Conservation (phyloP, 2,329 filamentous ascomycete genomes). For the Chalaropsis thielavioides region DNA sequence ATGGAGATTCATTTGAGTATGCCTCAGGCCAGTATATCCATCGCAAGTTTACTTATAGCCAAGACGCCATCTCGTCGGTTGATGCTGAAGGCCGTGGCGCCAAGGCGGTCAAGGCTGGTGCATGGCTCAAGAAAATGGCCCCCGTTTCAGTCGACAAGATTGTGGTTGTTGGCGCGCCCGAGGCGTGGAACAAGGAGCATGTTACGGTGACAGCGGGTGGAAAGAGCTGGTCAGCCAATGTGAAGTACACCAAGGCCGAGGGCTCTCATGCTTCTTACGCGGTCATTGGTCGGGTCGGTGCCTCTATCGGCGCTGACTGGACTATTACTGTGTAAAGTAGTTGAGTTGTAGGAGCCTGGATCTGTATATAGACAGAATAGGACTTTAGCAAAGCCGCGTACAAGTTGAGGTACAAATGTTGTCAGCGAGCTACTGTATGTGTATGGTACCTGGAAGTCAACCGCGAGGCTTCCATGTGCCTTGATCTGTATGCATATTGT, state of each 20-base stretch:
- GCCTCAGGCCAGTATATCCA: conserved; percentile 78
- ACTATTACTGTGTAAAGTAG: conserved; percentile 26
- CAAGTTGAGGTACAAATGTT: neutral
- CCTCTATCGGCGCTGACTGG: conserved; percentile 41
- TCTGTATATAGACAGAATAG: neutral
- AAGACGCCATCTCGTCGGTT: conserved; percentile 49
- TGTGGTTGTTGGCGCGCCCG: conserved; percentile 65
- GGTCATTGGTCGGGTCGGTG: conserved; percentile 37
- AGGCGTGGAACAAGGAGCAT: conserved; percentile 50
- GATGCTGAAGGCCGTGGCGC: conserved; percentile 45
- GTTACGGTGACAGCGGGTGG: conserved; percentile 42
- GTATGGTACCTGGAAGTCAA: no score
- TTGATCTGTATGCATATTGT: no score
- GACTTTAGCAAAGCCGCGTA: neutral
- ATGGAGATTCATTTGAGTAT: conserved; percentile 85
- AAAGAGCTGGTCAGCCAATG: conserved; percentile 40
- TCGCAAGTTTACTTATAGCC: conserved; percentile 56
- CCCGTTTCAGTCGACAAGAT: conserved; percentile 71
- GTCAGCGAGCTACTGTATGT: no score
- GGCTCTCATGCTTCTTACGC: conserved; percentile 37
- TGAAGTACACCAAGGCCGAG: conserved; percentile 42
- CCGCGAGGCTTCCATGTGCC: no score
- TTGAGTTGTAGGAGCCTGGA: neutral
- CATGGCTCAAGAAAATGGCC: conserved; percentile 67
- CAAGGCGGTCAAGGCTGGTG: conserved; percentile 44